A percentile compares a stretch with the other conserved stretches of the same genome.
phyloP scores from a whole-genome alignment of 1,284 basidiomycete species.

The Phaffia rhodozyma region DNA sequence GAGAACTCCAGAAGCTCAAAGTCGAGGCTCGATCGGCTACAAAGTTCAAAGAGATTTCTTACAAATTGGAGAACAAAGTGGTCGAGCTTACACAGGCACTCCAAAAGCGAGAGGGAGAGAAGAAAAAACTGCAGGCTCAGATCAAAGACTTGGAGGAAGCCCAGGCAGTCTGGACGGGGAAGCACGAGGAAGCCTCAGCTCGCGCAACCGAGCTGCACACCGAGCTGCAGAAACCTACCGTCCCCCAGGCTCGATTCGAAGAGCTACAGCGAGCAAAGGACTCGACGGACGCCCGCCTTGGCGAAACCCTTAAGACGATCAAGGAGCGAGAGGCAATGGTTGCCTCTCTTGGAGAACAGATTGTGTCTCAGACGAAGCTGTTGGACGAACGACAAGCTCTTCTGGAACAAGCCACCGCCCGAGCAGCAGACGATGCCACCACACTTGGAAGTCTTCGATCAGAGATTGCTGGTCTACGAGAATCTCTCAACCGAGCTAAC shows the following conservation, averaged over 20 bases:
- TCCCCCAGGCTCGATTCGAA: slow-evolving; percentile 61
- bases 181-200: slow-evolving; percentile 78
- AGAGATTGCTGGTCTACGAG: slow-evolving; percentile 80
- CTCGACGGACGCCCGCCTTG: slow-evolving; percentile 68
- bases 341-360: slow-evolving; percentile 63
- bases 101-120: slow-evolving; percentile 83
- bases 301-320: slow-evolving; percentile 58
- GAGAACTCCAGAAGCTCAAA: slow-evolving; percentile 68
- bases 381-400: slow-evolving; percentile 68
- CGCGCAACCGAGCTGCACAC: slow-evolving; percentile 61
- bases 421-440: slow-evolving; percentile 64
- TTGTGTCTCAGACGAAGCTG: slow-evolving; percentile 58
- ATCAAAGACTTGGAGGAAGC: slow-evolving; percentile 72
- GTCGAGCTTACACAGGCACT: slow-evolving; percentile 96
- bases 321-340: slow-evolving; percentile 77
- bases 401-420: slow-evolving; percentile 37
- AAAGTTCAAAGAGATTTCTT: slow-evolving; percentile 98
- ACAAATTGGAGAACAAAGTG: slow-evolving; percentile 97
- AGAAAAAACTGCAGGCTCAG: slow-evolving; percentile 68
- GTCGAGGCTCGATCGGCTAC: slow-evolving; percentile 91
- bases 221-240: slow-evolving; percentile 59
- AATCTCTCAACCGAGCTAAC: slow-evolving; percentile 89
- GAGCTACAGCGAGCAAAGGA: slow-evolving; percentile 64
- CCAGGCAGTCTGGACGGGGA: slow-evolving; percentile 67
- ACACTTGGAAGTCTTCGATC: slow-evolving; percentile 79